Conservation (phyloP, 2,329 filamentous ascomycete genomes). For the Arthrobotrys sinensis region DNA sequence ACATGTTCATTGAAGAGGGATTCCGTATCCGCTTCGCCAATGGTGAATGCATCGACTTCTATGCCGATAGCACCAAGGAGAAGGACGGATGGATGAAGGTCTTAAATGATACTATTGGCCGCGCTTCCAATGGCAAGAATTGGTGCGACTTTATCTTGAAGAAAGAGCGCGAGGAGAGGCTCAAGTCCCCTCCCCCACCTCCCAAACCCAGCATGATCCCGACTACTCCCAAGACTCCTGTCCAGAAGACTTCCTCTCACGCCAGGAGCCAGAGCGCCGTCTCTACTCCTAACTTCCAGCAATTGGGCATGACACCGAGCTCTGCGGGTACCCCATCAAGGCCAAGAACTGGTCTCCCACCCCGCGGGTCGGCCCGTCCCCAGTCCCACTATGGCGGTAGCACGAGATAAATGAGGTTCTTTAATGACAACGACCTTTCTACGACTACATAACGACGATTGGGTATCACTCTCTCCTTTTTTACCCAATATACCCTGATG, state of each 20-base stretch:
- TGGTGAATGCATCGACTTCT: constrained; percentile 98
- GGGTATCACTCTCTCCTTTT: neutral
- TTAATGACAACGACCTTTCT: constrained; percentile 26
- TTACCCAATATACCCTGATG: constrained; percentile 22
- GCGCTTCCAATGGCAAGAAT: constrained; percentile 70
- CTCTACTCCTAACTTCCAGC: constrained; percentile 57
- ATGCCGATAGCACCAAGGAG: constrained; percentile 87
- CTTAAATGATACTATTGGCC: constrained; percentile 79
- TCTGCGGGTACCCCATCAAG: constrained; percentile 36
- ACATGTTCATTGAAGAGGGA: constrained; percentile 99
- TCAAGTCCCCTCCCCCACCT: constrained; percentile 41
- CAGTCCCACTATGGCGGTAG: constrained; percentile 51
- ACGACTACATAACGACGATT: constrained; percentile 36
- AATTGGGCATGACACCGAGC: constrained; percentile 54
- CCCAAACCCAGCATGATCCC: constrained; percentile 55
- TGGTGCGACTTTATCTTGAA: constrained; percentile 79
- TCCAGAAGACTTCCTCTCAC: constrained; percentile 45
- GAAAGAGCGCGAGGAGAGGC: constrained; percentile 61
- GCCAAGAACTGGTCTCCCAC: constrained; percentile 43
- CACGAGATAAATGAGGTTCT: constrained; percentile 37
- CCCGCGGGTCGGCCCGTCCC: constrained; percentile 47
- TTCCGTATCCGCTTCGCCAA: constrained; percentile 99
- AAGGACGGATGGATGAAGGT: constrained; percentile 97
- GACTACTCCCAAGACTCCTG: constrained; percentile 48
- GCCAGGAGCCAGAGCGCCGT: constrained; percentile 51